A percentile compares a stretch with the other conserved stretches of the same genome.
phyloP scores from a whole-genome alignment of 768 basidiomycete genomes.

The Hortiboletus campestris region DNA sequence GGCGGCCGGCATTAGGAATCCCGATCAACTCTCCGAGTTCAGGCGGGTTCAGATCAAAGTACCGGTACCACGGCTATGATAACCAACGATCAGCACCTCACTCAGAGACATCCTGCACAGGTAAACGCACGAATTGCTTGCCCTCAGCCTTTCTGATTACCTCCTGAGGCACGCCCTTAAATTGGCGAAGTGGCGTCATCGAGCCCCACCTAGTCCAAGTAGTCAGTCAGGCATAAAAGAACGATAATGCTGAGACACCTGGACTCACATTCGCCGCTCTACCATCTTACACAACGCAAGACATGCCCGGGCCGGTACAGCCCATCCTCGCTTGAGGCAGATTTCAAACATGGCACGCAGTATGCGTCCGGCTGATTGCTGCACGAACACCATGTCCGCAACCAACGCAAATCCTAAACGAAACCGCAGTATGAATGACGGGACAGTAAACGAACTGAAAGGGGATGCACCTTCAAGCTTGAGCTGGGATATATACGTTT shows the following conservation, averaged over 20 bases:
- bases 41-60: slow-evolving; percentile 88
- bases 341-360: slow-evolving; percentile 97
- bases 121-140: slow-evolving; percentile 84
- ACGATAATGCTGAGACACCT: background rate
- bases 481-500: slow-evolving; percentile 91
- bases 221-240: background rate
- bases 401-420: slow-evolving; percentile 72
- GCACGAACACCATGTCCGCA: slow-evolving; percentile 94
- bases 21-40: slow-evolving; percentile 96
- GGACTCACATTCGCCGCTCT: slow-evolving; percentile 71
- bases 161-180: slow-evolving; percentile 85
- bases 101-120: background rate
- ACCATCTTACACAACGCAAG: slow-evolving; percentile 97
- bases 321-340: slow-evolving; percentile 98
- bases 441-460: background rate
- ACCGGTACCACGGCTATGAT: slow-evolving; percentile 87
- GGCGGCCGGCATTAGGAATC: slow-evolving; percentile 86
- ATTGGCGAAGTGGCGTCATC: slow-evolving; percentile 96
- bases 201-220: slow-evolving; percentile 77
- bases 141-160: slow-evolving; percentile 90
- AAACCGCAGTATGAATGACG: background rate
- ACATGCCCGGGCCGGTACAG: slow-evolving; percentile 86
- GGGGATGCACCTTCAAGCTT: slow-evolving; percentile 70
- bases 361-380: slow-evolving; percentile 96
- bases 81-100: background rate